A percentile compares a stretch with the other conserved stretches of the same genome.
Conservation (phyloP, 441 rosid genomes). For the Adansonia rubrostipa region DNA sequence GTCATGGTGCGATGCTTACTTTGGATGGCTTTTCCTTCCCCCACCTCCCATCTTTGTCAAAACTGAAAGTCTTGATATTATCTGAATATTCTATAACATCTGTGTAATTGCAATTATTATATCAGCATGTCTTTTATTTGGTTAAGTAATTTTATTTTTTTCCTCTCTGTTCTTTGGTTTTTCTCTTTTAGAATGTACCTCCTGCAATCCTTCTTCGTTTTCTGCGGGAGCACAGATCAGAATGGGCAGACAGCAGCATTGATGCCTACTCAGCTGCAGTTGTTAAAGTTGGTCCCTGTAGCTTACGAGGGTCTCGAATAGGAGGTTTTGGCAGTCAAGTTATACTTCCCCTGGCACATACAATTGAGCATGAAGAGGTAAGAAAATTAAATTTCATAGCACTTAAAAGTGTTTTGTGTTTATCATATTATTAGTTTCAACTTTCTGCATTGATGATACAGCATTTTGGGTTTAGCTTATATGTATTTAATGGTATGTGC, state of each 20-base stretch:
- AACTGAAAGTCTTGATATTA: background rate
- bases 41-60: background rate
- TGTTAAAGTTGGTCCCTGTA: slow-evolving; percentile 88
- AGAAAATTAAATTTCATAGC: slow-evolving; percentile 15
- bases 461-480: background rate
- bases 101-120: background rate
- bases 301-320: slow-evolving; percentile 68
- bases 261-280: slow-evolving; percentile 98
- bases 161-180: slow-evolving; percentile 20
- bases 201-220: slow-evolving; percentile 93
- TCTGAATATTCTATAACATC: slow-evolving; percentile 4
- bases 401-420: background rate
- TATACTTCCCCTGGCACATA: slow-evolving; percentile 94
- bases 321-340: slow-evolving; percentile 90
- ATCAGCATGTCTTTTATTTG: background rate
- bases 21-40: background rate
- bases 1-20: background rate
- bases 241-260: slow-evolving; percentile 95
- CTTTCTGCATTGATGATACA: background rate
- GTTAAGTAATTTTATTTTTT: background rate
- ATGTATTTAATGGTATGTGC: background rate
- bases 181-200: slow-evolving; percentile 76
- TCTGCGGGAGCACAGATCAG: slow-evolving; percentile 94
- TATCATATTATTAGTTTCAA: background rate
- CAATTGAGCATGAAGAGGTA: slow-evolving; percentile 96